Percentiles rank a stretch among this genome's conserved stretches.
Conservation (phyloP, 192 early-diverging fungal species). For the Podila verticillata region DNA sequence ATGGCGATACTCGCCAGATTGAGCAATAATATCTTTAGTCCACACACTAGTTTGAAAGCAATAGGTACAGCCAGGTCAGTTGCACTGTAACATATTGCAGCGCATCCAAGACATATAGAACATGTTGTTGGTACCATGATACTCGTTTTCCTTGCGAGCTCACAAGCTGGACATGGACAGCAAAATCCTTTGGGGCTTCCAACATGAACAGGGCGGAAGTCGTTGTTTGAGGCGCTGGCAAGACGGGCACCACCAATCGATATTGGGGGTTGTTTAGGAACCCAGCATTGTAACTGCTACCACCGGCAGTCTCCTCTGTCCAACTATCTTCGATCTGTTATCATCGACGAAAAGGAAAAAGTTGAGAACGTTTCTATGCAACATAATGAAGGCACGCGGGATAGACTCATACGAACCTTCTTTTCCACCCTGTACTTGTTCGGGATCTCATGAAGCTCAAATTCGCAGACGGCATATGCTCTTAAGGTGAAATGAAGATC, state of each 20-base stretch:
- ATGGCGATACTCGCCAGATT: conserved; percentile 79
- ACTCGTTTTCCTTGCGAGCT: conserved; percentile 74
- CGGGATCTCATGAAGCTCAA: conserved; percentile 71
- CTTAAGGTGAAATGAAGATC: conserved; percentile 82
- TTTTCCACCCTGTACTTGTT: conserved; percentile 63
- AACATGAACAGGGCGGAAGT: conserved; percentile 65
- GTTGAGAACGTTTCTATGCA: background rate
- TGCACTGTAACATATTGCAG: background rate
- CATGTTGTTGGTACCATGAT: conserved; percentile 57
- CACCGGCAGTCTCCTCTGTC: conserved; percentile 81
- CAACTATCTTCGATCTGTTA: conserved; percentile 69
- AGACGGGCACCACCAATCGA: conserved; percentile 65
- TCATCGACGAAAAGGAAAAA: background rate
- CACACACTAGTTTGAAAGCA: conserved; percentile 48
- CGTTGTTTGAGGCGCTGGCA: conserved; percentile 48
- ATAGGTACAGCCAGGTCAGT: conserved; percentile 8
- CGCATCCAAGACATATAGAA: background rate
- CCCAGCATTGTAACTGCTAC: conserved; percentile 72
- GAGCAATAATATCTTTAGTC: conserved; percentile 69
- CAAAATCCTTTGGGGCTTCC: conserved; percentile 70
- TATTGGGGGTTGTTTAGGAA: conserved; percentile 87
- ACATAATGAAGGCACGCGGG: background rate
- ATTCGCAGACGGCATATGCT: conserved; percentile 70
- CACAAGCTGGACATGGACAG: conserved; percentile 75
- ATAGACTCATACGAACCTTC: conserved; percentile 48